Conservation (phyloP, 768 basidiomycete species). For the Grammothele lineata region DNA sequence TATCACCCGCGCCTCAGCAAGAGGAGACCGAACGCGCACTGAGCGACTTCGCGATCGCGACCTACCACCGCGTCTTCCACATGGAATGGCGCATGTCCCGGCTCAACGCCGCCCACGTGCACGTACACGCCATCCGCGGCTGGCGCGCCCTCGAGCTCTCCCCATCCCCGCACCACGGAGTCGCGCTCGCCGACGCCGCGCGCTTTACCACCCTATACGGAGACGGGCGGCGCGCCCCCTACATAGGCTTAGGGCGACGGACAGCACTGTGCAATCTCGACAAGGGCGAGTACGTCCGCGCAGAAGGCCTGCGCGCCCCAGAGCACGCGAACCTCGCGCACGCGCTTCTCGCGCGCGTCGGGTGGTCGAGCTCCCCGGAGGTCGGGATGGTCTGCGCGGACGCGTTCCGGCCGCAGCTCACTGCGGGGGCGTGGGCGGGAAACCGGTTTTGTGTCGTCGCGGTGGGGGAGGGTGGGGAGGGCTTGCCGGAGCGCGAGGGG, state of each 20-base stretch:
- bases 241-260: too few relatives aligned
- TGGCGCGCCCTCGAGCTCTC: neutral
- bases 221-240: neutral
- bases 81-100: neutral
- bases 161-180: too few relatives aligned
- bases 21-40: neutral
- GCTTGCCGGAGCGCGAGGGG: neutral
- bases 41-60: neutral
- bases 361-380: neutral
- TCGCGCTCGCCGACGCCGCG: neutral
- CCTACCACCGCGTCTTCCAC: neutral
- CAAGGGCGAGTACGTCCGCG: conserved; percentile 7
- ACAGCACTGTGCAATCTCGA: conserved; percentile 9
- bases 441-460: conserved; percentile 5
- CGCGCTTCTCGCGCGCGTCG: neutral
- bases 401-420: neutral
- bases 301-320: neutral
- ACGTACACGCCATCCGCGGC: neutral
- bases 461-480: too few relatives aligned
- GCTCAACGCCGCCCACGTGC: neutral
- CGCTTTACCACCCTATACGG: neutral
- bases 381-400: neutral
- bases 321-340: conserved; percentile 1
- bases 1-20: neutral
- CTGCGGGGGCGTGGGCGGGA: conserved; percentile 1